Conservation (phyloP, 129 eudicot species). For the Escallonia rubra region DNA sequence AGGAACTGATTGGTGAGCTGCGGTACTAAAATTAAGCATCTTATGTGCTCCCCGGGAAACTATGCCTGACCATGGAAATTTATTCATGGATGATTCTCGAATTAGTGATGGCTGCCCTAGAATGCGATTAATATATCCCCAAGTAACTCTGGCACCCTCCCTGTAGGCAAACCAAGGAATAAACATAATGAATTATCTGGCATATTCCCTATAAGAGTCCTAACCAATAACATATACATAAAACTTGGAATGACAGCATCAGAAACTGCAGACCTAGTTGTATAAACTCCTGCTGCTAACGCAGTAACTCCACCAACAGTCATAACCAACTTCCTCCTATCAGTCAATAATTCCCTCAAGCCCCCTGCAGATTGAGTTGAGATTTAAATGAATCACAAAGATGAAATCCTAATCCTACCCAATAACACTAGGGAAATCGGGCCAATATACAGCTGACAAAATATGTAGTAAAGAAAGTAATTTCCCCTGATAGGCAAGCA, state of each 20-base stretch:
- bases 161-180: conserved; percentile 31
- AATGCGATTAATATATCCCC: conserved; percentile 95
- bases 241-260: background rate
- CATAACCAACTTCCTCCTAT: conserved; percentile 82
- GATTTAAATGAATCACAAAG: background rate
- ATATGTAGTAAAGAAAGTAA: no score
- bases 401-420: conserved; percentile 2
- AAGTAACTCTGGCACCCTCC: conserved; percentile 94
- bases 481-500: no score
- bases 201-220: no score
- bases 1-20: conserved; percentile 28
- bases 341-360: conserved; percentile 62
- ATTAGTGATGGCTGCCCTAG: conserved; percentile 98
- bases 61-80: conserved; percentile 74
- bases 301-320: conserved; percentile 97
- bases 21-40: conserved; percentile 33
- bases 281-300: conserved; percentile 99
- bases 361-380: conserved; percentile 62
- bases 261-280: conserved; percentile 56
- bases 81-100: conserved; percentile 91
- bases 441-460: no score
- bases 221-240: background rate
- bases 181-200: background rate
- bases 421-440: background rate
- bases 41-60: conserved; percentile 47